Conservation (phyloP, 78 protist species). For the Cyanophora paradoxa region DNA sequence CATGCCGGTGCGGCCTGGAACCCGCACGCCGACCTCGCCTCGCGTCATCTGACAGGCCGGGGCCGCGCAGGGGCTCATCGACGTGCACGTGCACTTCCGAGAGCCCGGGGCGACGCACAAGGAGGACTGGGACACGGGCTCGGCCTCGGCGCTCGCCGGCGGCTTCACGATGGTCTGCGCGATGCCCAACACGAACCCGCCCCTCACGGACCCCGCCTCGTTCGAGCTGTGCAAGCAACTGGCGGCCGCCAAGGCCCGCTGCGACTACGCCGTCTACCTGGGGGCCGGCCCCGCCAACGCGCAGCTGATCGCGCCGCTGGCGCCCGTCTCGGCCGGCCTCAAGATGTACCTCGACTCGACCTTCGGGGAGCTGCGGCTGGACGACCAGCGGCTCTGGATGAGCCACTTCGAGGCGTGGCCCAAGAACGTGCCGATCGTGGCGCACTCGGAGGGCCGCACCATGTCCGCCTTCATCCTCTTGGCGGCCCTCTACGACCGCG, state of each 20-base stretch:
- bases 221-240: not conserved
- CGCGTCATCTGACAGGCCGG: no score
- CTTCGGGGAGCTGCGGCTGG: not conserved
- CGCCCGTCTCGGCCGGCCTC: not conserved
- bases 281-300: constrained; percentile 15
- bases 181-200: constrained; percentile 2
- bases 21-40: no score
- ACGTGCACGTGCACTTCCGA: constrained; percentile 9
- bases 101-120: constrained; percentile 4
- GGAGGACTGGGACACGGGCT: constrained; percentile 15
- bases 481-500: constrained; percentile 44
- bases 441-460: constrained; percentile 51
- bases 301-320: not conserved
- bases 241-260: constrained; percentile 12
- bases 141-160: constrained; percentile 13
- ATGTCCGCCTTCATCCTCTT: constrained; percentile 44
- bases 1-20: no score
- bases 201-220: not conserved
- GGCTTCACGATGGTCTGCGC: constrained; percentile 10
- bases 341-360: constrained; percentile 21
- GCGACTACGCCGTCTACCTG: constrained; percentile 10
- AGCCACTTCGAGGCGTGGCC: constrained; percentile 48
- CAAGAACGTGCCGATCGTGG: constrained; percentile 41
- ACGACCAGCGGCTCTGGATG: constrained; percentile 22
- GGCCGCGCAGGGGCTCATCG: not conserved